Evolutionary conservation across 2,329 filamentous ascomycete genomes (phyloP).

Genomic region (Monilinia fructicola): DNA sequence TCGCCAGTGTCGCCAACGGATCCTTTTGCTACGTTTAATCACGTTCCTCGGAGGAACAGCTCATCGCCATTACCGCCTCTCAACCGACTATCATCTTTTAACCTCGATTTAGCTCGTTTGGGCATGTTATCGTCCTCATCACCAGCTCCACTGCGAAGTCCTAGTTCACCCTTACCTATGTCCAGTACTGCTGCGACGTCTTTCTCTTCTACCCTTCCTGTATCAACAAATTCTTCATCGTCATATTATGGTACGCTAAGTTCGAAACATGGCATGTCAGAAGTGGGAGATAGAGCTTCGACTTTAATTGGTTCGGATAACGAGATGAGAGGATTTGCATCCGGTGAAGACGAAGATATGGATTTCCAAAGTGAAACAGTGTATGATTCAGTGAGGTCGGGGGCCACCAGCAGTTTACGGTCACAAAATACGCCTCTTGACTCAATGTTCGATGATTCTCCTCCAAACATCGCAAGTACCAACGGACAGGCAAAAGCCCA

Average conservation of each 20-base stretch:
- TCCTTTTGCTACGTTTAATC: constrained; percentile 31
- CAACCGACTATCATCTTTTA: constrained; percentile 55
- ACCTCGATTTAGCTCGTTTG: constrained; percentile 52
- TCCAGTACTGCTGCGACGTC: constrained; percentile 40
- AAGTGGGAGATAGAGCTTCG: constrained; percentile 48
- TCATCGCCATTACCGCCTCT: constrained; percentile 58
- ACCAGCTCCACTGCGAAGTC: constrained; percentile 34
- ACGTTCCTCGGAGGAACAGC: constrained; percentile 43
- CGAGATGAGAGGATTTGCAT: constrained; percentile 63
- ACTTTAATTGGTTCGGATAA: constrained; percentile 70
- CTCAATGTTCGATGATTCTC: constrained; percentile 79
- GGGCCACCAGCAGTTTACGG: constrained; percentile 64
- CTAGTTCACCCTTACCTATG: constrained; percentile 36
- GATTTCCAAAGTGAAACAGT: constrained; percentile 75
- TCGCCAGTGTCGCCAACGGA: constrained; percentile 33
- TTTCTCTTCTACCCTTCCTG: constrained; percentile 46
- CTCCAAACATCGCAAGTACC: constrained; percentile 53
- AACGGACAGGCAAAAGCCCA: constrained; percentile 45
- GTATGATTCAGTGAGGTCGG: constrained; percentile 74
- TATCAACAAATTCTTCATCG: constrained; percentile 42
- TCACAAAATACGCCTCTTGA: constrained; percentile 71
- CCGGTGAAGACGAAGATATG: constrained; percentile 73
- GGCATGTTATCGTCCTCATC: constrained; percentile 46
- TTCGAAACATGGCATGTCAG: constrained; percentile 33
- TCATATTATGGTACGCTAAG: constrained; percentile 30